phyloP scores from a whole-genome alignment of 805 yeast genomes.

The Yarrowia porcina region DNA sequence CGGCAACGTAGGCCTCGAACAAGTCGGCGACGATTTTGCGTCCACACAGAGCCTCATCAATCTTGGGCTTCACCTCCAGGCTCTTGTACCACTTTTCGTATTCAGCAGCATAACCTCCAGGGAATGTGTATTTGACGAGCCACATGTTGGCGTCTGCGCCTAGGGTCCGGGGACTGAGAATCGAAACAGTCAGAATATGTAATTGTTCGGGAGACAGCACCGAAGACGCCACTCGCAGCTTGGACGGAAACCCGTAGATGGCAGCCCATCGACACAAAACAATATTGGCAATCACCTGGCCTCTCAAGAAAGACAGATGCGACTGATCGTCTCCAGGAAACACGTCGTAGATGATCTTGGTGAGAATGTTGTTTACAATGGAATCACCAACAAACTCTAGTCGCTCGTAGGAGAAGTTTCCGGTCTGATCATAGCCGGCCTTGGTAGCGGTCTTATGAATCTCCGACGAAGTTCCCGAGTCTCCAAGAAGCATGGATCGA shows the following conservation, averaged over 20 bases:
- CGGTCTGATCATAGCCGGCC: constrained; percentile 38
- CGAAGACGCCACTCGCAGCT: background rate
- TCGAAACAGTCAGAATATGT: background rate
- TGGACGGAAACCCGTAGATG: constrained; percentile 48
- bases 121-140: constrained; percentile 6
- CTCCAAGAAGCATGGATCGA: constrained; percentile 46
- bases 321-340: constrained; percentile 81
- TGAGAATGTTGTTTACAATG: constrained; percentile 66
- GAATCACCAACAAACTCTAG: constrained; percentile 91
- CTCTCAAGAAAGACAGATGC: constrained; percentile 64
- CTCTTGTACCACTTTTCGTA: background rate
- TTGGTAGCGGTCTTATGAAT: constrained; percentile 41
- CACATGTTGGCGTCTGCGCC: constrained; percentile 3
- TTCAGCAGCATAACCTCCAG: constrained; percentile 3
- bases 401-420: constrained; percentile 74
- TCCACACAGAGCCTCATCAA: constrained; percentile 24
- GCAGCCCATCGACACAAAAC: constrained; percentile 68
- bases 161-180: constrained; percentile 1
- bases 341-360: constrained; percentile 59
- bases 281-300: constrained; percentile 68
- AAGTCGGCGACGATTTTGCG: constrained; percentile 77
- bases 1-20: constrained; percentile 93
- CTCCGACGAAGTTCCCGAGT: constrained; percentile 43
- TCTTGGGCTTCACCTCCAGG: constrained; percentile 4
- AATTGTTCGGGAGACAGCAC: constrained; percentile 42